These are phyloP conservation scores for Fonsecaea pugnacius DNA, from an alignment of 2,329 filamentous ascomycete species.

Conservation along the genomic window DNA sequence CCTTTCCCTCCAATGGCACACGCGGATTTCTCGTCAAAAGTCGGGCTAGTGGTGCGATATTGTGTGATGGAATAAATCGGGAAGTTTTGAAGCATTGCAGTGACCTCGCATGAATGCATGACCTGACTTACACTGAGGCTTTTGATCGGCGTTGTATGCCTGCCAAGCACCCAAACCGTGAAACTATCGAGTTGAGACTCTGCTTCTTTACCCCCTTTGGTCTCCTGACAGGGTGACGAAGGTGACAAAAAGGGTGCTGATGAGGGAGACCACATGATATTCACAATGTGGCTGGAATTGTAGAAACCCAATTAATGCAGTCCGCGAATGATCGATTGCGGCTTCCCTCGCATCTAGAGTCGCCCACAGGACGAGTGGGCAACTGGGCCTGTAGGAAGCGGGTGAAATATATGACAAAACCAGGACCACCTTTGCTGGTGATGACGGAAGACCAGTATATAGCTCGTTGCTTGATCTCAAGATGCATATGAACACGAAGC, in stretches of 20 bases:
- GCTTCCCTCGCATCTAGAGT: not conserved
- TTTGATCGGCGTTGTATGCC: not conserved
- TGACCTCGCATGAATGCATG: not conserved
- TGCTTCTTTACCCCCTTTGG: not conserved
- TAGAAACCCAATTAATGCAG: not conserved
- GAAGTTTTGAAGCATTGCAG: constrained; percentile 4
- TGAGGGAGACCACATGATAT: not conserved
- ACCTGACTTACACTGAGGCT: not conserved
- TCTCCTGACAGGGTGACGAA: not conserved
- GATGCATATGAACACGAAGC: not conserved
- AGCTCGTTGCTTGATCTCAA: not conserved
- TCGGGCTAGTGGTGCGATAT: constrained; percentile 6
- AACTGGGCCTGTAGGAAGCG: not conserved
- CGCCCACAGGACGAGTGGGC: not conserved
- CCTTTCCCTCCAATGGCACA: constrained; percentile 19
- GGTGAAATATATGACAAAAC: not conserved
- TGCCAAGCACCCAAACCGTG: not conserved
- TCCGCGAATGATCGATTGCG: not conserved
- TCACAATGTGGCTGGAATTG: not conserved
- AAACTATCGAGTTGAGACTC: not conserved
- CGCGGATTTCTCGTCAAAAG: constrained; percentile 7
- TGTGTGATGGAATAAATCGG: constrained; percentile 13
- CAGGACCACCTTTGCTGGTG: not conserved
- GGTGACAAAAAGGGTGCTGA: not conserved
- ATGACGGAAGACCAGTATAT: not conserved